These are phyloP conservation scores for Gnaphalium uliginosum DNA, from an alignment of 129 eudicot genomes.

Conservation along the genomic window DNA sequence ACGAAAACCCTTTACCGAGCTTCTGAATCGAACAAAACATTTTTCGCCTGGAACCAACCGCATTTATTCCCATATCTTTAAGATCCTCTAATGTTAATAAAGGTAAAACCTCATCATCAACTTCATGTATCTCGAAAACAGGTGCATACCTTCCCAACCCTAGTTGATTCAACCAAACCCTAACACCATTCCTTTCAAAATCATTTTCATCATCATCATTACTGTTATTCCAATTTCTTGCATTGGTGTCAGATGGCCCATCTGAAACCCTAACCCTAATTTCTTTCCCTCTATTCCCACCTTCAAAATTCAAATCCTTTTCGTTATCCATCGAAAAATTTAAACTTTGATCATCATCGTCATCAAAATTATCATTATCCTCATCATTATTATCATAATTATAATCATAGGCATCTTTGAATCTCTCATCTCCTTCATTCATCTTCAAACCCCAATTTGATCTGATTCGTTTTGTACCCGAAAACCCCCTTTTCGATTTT, in stretches of 20 bases:
- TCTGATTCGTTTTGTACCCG: conserved; percentile 38
- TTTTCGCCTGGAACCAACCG: conserved; percentile 69
- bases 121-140: conserved; percentile 74
- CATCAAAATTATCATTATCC: conserved; percentile 31
- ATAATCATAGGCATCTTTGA: not conserved
- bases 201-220: conserved; percentile 6
- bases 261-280: conserved; percentile 53
- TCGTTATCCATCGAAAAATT: conserved; percentile 44
- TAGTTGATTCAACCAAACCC: conserved; percentile 63
- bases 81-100: conserved; percentile 64
- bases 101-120: conserved; percentile 70
- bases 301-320: conserved; percentile 22
- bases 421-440: conserved; percentile 43
- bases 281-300: conserved; percentile 17
- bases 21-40: conserved; percentile 65
- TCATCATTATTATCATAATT: not conserved
- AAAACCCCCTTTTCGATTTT: conserved; percentile 35
- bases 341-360: conserved; percentile 45
- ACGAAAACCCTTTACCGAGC: conserved; percentile 66
- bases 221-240: conserved; percentile 35
- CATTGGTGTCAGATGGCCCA: conserved; percentile 52
- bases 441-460: conserved; percentile 47
- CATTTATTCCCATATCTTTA: conserved; percentile 80
- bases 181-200: conserved; percentile 50
- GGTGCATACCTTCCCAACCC: conserved; percentile 65